Evolutionary conservation across 768 basidiomycete genomes (phyloP).

Genomic region (Lactifluus hygrophoroides): DNA sequence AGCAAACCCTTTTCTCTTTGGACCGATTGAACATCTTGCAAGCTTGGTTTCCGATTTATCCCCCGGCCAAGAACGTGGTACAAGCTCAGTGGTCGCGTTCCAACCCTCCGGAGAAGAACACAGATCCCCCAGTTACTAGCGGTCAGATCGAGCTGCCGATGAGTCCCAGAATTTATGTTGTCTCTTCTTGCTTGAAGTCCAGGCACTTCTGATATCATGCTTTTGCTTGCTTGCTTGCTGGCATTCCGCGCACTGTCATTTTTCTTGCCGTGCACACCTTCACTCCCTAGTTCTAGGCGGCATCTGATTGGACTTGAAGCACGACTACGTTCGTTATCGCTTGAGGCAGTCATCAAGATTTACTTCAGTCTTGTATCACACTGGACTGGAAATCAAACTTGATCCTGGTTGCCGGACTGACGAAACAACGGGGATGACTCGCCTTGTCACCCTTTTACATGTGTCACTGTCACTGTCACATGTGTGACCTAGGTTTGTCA

Average conservation of each 20-base stretch:
- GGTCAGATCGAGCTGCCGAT: neutral
- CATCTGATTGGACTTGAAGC: neutral
- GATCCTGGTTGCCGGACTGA: neutral
- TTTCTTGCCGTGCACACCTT: neutral
- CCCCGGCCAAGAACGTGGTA: neutral
- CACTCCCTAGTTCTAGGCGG: neutral
- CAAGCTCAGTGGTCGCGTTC: neutral
- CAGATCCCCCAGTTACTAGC: neutral
- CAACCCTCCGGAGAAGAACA: neutral
- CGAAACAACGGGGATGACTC: slow-evolving; percentile 1
- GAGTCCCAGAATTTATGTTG: neutral
- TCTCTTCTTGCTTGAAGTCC: neutral
- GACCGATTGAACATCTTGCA: neutral
- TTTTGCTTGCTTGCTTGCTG: neutral
- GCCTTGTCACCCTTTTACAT: neutral
- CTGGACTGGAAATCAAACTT: slow-evolving; percentile 1
- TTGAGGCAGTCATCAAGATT: slow-evolving; percentile 1
- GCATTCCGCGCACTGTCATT: neutral
- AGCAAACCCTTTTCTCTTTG: neutral
- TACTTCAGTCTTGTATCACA: slow-evolving; percentile 11
- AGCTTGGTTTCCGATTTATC: neutral
- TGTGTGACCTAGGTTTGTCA: neutral
- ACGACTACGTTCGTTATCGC: neutral
- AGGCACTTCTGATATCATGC: neutral
- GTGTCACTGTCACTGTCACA: too few species aligned